A percentile compares a stretch with the other conserved stretches of the same genome.
phyloP scores from a whole-genome alignment of 2,329 filamentous ascomycete genomes.

The Penicillium thymicola region DNA sequence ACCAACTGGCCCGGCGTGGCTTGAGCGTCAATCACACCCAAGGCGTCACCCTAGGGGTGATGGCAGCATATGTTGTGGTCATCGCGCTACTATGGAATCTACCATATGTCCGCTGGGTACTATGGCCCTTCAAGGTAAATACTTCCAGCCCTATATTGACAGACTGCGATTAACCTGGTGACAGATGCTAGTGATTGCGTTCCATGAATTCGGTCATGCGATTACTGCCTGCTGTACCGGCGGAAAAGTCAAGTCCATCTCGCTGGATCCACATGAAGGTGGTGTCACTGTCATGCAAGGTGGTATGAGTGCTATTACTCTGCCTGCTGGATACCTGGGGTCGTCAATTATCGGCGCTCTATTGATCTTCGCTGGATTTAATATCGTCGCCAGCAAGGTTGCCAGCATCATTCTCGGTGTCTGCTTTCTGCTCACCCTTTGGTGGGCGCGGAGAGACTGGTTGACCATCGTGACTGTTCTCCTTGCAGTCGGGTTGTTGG shows the following conservation, averaged over 20 bases:
- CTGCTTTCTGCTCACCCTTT: constrained; percentile 73
- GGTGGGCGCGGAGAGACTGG: constrained; percentile 79
- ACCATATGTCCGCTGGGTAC: constrained; percentile 68
- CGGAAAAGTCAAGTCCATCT: constrained; percentile 70
- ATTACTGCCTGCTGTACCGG: constrained; percentile 70
- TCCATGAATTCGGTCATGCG: constrained; percentile 76
- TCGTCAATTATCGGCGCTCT: constrained; percentile 73
- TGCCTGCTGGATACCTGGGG: constrained; percentile 75
- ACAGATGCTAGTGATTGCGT: constrained; percentile 78
- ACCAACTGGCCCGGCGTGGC: constrained; percentile 49
- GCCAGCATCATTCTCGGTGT: constrained; percentile 69
- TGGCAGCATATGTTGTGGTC: constrained; percentile 66
- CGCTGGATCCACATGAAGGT: constrained; percentile 70
- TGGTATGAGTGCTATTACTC: constrained; percentile 65
- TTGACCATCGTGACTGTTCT: constrained; percentile 69
- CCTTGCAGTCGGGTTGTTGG: constrained; percentile 65
- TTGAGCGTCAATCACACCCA: constrained; percentile 66
- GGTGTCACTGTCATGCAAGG: constrained; percentile 76
- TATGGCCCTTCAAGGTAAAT: constrained; percentile 77
- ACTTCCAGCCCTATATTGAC: neutral
- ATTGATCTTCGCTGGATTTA: constrained; percentile 75
- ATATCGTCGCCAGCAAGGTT: constrained; percentile 78
- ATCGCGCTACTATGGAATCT: constrained; percentile 79
- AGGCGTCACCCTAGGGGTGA: constrained; percentile 66
- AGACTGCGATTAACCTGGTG: neutral